Percentiles rank a stretch among this genome's conserved stretches.
These are phyloP conservation scores for Venturia aucupariae DNA, from an alignment of 2,329 filamentous ascomycete genomes.

Conservation along the genomic window DNA sequence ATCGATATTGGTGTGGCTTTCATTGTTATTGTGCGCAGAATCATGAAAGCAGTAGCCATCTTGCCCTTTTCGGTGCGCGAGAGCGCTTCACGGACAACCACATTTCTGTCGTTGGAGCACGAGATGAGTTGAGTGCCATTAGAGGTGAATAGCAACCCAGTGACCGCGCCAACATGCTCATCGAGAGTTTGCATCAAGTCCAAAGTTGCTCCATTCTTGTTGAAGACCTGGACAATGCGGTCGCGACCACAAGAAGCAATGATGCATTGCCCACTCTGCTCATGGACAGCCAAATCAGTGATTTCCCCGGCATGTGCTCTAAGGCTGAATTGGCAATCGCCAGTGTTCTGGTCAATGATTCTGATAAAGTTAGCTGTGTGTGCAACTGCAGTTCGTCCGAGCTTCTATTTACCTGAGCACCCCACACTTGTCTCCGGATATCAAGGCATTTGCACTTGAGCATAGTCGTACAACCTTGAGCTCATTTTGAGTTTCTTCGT, in stretches of 20 bases:
- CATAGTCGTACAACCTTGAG: conserved; percentile 51
- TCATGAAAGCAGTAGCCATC: conserved; percentile 64
- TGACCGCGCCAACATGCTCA: conserved; percentile 83
- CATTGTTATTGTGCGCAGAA: conserved; percentile 66
- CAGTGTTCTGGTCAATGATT: conserved; percentile 54
- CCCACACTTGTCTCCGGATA: conserved; percentile 83
- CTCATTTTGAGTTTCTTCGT: conserved; percentile 46
- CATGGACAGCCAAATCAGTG: conserved; percentile 66
- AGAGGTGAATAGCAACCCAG: conserved; percentile 63
- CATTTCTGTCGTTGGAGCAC: conserved; percentile 76
- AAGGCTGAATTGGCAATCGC: conserved; percentile 56
- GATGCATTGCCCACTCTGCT: conserved; percentile 49
- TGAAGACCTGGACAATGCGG: conserved; percentile 87
- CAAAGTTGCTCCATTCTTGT: conserved; percentile 49
- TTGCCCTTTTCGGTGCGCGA: conserved; percentile 51
- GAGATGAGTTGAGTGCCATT: conserved; percentile 67
- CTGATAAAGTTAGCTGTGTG: conserved; percentile 26
- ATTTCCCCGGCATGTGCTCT: conserved; percentile 85
- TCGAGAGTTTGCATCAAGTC: conserved; percentile 82
- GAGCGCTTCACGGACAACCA: conserved; percentile 73
- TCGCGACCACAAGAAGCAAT: conserved; percentile 81
- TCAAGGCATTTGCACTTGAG: conserved; percentile 53
- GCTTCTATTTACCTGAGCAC: conserved; percentile 47
- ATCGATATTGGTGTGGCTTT: conserved; percentile 85
- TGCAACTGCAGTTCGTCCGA: background rate